Percentiles rank a stretch among this genome's conserved stretches.
These are phyloP conservation scores for Urochloa ruziziensis DNA, from an alignment of 176 grass and related monocot genomes.

Conservation along the genomic window DNA sequence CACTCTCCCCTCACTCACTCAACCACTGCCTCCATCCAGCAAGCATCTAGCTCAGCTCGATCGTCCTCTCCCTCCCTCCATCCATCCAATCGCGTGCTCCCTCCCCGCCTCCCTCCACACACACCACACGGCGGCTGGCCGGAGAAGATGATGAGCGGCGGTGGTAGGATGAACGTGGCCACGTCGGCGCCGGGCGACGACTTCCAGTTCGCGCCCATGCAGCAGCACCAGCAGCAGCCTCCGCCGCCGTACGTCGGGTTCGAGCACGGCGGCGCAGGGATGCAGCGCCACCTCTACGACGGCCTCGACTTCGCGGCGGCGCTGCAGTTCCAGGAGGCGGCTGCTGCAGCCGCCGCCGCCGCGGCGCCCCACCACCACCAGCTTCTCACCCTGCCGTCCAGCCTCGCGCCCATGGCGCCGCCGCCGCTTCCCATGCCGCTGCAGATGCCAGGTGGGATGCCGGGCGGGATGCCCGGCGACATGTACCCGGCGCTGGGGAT, in stretches of 20 bases:
- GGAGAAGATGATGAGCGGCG: conserved; percentile 46
- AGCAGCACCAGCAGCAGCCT: not conserved
- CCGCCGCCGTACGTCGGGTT: conserved; percentile 36
- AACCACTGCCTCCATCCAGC: not conserved
- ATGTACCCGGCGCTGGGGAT: conserved; percentile 51
- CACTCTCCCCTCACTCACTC: conserved; percentile 6
- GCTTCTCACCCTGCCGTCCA: conserved; percentile 38
- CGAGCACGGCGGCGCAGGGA: conserved; percentile 23
- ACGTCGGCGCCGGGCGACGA: conserved; percentile 16
- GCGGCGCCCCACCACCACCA: conserved; percentile 10
- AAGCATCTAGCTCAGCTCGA: not conserved
- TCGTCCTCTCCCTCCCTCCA: conserved; percentile 11
- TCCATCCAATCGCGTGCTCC: not conserved
- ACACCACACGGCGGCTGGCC: not conserved
- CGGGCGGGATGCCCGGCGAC: conserved; percentile 17
- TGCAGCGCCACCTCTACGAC: conserved; percentile 41
- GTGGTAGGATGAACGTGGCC: conserved; percentile 36
- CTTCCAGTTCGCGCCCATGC: conserved; percentile 47
- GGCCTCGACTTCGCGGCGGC: conserved; percentile 37
- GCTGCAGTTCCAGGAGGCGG: conserved; percentile 46
- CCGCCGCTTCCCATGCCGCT: conserved; percentile 39
- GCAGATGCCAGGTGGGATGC: conserved; percentile 25
- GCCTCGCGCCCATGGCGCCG: conserved; percentile 25
- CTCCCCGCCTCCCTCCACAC: not conserved
- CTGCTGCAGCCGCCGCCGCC: not conserved